Conservation (phyloP, 176 grass and related monocot species). For the Triticum urartu region DNA sequence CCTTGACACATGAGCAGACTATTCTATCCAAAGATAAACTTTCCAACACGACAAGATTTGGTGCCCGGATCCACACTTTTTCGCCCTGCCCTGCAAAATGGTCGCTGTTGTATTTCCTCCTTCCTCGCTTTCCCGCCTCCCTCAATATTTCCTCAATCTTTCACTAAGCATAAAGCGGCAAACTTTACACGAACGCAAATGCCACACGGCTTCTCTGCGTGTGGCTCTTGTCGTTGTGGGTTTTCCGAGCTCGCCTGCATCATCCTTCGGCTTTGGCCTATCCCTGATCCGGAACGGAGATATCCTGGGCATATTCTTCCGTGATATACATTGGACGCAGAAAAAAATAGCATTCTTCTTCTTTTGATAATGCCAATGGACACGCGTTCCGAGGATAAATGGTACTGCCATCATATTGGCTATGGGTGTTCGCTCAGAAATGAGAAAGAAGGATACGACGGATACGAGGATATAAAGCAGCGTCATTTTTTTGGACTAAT, state of each 20-base stretch:
- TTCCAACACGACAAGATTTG: constrained; percentile 33
- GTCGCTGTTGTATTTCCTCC: not conserved
- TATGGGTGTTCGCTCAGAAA: not conserved
- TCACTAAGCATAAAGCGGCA: constrained; percentile 2
- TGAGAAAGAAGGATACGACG: not conserved
- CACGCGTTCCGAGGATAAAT: not conserved
- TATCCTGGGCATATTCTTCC: constrained; percentile 52
- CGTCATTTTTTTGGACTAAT: not conserved
- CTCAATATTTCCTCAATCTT: not conserved
- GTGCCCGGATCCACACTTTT: not conserved
- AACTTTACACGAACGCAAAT: constrained; percentile 27
- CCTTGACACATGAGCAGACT: not conserved
- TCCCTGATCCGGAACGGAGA: constrained; percentile 6
- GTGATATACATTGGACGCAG: constrained; percentile 7
- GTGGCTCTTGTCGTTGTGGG: not conserved
- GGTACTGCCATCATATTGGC: not conserved
- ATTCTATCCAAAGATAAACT: constrained; percentile 14
- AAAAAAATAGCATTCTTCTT: not conserved
- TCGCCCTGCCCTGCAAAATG: not conserved
- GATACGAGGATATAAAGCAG: not conserved
- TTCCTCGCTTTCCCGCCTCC: not conserved
- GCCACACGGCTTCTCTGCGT: constrained; percentile 22
- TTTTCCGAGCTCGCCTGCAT: not conserved
- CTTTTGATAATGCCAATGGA: constrained; percentile 4
- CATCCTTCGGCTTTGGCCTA: not conserved